phyloP scores from a whole-genome alignment of 352 stramenopile species.

The Globisporangium paddicum region DNA sequence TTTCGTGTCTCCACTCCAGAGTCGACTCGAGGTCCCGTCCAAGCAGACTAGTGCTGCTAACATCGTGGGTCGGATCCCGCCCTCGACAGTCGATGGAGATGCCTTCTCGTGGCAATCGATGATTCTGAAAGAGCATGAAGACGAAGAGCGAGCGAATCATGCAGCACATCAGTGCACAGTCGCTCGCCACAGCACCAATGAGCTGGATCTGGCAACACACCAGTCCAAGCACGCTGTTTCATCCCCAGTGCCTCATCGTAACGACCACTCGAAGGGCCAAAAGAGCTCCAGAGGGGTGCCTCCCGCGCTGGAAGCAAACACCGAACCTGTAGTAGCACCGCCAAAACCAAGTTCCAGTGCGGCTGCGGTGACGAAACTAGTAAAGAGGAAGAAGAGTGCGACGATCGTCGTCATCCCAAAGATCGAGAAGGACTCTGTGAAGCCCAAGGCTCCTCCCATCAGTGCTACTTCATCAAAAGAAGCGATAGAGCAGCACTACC shows the following conservation, averaged over 20 bases:
- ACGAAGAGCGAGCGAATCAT: conserved; percentile 5
- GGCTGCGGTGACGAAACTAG: neutral
- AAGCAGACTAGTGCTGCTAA: neutral
- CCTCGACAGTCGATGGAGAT: neutral
- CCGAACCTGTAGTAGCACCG: neutral
- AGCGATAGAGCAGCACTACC: neutral
- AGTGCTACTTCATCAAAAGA: neutral
- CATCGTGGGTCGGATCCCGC: neutral
- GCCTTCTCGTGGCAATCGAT: neutral
- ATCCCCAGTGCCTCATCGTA: neutral
- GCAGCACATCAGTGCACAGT: neutral
- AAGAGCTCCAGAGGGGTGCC: neutral
- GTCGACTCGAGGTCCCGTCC: conserved; percentile 14
- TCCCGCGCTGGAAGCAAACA: neutral
- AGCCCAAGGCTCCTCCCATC: neutral
- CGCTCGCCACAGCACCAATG: neutral
- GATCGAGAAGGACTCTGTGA: conserved; percentile 13
- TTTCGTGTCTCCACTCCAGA: conserved; percentile 27
- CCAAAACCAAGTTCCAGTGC: neutral
- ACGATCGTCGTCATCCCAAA: conserved; percentile 16
- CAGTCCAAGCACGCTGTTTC: neutral
- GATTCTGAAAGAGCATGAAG: conserved; percentile 17
- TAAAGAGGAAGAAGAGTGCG: conserved; percentile 9
- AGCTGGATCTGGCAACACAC: neutral
- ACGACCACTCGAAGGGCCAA: neutral